Evolutionary conservation across 192 early-diverging fungal species (phyloP), one percentile per base, ranked within the genome.

Genomic region (Backusella liffmaniae): DNA sequence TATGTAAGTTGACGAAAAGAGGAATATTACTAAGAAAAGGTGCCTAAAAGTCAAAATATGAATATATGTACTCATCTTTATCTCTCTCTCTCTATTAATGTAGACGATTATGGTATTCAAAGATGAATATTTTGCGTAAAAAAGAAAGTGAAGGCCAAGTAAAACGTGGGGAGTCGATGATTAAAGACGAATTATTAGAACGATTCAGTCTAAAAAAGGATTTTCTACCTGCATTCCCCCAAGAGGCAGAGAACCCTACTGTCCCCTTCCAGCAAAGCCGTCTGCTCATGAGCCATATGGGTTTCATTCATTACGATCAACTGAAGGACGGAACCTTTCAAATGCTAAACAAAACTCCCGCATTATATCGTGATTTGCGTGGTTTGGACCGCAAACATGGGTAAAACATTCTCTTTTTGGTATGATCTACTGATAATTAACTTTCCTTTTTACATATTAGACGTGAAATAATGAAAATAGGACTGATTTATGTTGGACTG

Each of bases 401-500:
- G 92, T 92, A 84, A 80, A 49, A 35, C 16, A 16, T 21, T 77
- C 16, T 37, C 32, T 59, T 62, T 29, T 69, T 66, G 29, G 15
- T 3, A 26, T 44, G 26, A 42, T 13, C 21, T 29, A 23, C 23
- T 21, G 13, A 65, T 80, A 29, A 66, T 39, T 30, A 67, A 70
- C 46, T 80, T 39, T 66, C 41, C 34, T 77, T 29, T 42, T 35
- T 5, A 18, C 13, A 36, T 15, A 36, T 1, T 80, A 89, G 93
- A n/a, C 89, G 93, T 8, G 97, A 98, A 79, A 93, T 91, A 0
- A 87, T 96, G 77, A 98, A 99, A 72, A 80, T 98, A 56, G 98
- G 94, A 2, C 70, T 99, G 1, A 67, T 99, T 4, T 99, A 99
- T 85, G 95, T 99, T 37, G 95, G 89, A 0, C 86, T 88, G 6